phyloP scores from a whole-genome alignment of 352 stramenopile genomes.

The Phytophthora europaea region DNA sequence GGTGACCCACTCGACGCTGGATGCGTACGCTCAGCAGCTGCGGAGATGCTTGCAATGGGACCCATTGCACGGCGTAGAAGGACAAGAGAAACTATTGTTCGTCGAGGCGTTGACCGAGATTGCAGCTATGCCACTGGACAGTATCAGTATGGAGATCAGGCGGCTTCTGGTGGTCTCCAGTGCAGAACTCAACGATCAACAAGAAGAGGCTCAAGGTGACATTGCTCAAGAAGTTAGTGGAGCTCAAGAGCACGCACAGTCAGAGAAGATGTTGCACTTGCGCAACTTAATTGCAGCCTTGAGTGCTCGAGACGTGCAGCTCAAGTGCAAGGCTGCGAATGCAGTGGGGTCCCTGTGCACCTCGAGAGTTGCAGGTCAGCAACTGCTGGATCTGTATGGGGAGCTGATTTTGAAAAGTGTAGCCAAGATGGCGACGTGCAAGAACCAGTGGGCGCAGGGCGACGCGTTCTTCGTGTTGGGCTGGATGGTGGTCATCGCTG shows the following conservation, averaged over 20 bases:
- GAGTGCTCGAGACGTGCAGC: conserved; percentile 65
- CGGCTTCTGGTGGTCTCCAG: conserved; percentile 55
- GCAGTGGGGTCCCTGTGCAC: conserved; percentile 79
- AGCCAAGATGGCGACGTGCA: conserved; percentile 67
- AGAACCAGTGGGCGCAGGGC: conserved; percentile 81
- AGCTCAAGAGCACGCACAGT: neutral
- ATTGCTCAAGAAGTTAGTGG: neutral
- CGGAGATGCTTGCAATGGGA: conserved; percentile 53
- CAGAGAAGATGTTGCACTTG: conserved; percentile 31
- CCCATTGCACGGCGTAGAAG: conserved; percentile 26
- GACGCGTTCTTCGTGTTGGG: conserved; percentile 82
- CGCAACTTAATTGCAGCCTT: conserved; percentile 57
- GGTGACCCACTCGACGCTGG: conserved; percentile 32
- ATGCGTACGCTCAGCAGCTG: conserved; percentile 36
- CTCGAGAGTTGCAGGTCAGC: conserved; percentile 76
- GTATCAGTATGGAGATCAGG: conserved; percentile 79
- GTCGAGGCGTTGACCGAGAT: conserved; percentile 80
- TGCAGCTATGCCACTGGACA: conserved; percentile 71
- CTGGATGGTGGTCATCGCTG: conserved; percentile 78
- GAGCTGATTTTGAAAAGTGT: conserved; percentile 48
- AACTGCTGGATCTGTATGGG: conserved; percentile 60
- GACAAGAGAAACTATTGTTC: conserved; percentile 56
- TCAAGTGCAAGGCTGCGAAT: conserved; percentile 86
- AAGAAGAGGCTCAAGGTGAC: neutral
- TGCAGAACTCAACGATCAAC: neutral